These are phyloP conservation scores for Irpex lacteus DNA, from an alignment of 1,284 basidiomycete species.

Conservation along the genomic window DNA sequence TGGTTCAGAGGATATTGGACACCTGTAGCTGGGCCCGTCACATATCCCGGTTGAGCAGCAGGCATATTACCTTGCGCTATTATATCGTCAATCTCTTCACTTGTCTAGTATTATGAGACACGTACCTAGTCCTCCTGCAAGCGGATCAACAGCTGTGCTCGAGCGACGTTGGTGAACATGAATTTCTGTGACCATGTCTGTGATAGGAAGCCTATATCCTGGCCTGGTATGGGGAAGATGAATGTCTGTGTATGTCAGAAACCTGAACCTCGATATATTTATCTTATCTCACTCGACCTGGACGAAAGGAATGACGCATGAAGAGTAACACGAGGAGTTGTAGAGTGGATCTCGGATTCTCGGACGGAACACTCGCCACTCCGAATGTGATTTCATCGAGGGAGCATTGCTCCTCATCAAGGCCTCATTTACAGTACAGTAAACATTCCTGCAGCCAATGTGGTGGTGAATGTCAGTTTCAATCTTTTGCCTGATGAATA, in stretches of 20 bases:
- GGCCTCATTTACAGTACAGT: too few species aligned
- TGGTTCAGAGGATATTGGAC: background rate
- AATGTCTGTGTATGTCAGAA: background rate
- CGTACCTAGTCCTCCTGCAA: background rate
- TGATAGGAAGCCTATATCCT: background rate
- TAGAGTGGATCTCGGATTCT: background rate
- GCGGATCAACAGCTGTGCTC: background rate
- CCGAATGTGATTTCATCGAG: background rate
- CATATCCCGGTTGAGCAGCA: background rate
- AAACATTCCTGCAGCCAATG: background rate
- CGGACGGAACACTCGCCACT: background rate
- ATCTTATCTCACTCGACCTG: background rate
- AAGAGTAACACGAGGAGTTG: background rate
- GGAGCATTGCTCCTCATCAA: background rate
- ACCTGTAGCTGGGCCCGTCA: background rate
- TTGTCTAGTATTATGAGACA: background rate
- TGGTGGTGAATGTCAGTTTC: background rate
- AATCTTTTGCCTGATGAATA: background rate
- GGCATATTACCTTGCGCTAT: background rate
- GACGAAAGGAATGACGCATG: too few species aligned
- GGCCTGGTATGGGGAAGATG: background rate
- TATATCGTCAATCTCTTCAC: background rate
- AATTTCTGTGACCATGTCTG: constrained; percentile 1
- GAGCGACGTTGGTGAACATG: background rate
- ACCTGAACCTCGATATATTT: background rate